Evolutionary conservation across 371 early-diverging fungal genomes (phyloP).

Genomic region (Mortierella sp.): DNA sequence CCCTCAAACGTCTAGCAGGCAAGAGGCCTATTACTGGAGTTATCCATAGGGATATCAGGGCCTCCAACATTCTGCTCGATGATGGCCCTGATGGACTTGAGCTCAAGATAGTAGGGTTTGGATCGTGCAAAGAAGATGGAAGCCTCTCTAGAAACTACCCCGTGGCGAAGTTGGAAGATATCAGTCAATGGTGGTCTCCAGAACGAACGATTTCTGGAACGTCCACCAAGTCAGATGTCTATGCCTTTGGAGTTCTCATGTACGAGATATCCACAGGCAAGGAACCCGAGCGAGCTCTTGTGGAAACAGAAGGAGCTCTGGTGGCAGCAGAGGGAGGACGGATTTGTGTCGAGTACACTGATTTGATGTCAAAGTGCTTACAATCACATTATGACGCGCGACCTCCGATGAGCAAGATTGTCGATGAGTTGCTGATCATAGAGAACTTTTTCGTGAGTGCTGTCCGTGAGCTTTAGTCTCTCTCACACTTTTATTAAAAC

Average conservation of each 20-base stretch:
- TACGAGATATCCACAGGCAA: slow-evolving; percentile 33
- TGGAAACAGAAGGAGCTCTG: slow-evolving; percentile 7
- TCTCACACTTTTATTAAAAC: too few relatives aligned
- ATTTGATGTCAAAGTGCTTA: slow-evolving; percentile 21
- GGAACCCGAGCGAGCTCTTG: slow-evolving; percentile 8
- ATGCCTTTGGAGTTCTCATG: slow-evolving; percentile 29
- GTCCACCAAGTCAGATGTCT: slow-evolving; percentile 20
- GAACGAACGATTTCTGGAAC: slow-evolving; percentile 14
- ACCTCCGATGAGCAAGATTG: slow-evolving; percentile 17
- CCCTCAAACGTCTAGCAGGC: too few relatives aligned
- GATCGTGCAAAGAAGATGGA: slow-evolving; percentile 17
- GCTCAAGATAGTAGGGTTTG: slow-evolving; percentile 32
- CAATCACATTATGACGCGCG: slow-evolving; percentile 9
- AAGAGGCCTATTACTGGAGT: not conserved
- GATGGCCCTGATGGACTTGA: slow-evolving; percentile 16
- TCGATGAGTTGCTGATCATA: slow-evolving; percentile 18
- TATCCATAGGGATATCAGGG: slow-evolving; percentile 28
- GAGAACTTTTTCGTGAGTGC: too few relatives aligned
- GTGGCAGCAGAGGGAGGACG: slow-evolving; percentile 8
- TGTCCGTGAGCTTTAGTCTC: too few relatives aligned
- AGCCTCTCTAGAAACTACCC: slow-evolving; percentile 10
- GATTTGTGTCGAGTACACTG: slow-evolving; percentile 20
- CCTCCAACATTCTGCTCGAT: slow-evolving; percentile 24
- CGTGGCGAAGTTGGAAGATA: not conserved
- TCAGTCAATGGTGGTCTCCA: slow-evolving; percentile 24